Base-by-base conservation (phyloP, 2,329 filamentous ascomycete species). In the Phoma herbarum region DNA sequence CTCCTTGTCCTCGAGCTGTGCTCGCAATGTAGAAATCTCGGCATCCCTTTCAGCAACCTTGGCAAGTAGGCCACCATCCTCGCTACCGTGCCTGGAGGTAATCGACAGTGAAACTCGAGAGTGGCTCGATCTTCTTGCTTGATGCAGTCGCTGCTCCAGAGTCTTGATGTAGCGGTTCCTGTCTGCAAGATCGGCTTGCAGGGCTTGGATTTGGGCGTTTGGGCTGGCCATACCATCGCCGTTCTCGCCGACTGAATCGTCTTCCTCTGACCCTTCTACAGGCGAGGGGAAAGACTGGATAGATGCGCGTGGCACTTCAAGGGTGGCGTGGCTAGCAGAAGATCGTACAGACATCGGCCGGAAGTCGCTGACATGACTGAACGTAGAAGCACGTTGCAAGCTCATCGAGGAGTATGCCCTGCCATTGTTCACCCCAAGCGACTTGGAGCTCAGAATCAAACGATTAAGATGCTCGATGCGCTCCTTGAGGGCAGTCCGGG, bases 111-210 rank as follows among this genome's bases (percentile, higher is more conserved):
- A 96, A 11, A 94, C 88, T 18, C 94, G 88, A 8, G 92, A 94
- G 53, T 96, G 93, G 77, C 93, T 97, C 0, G 93, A 92, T 46
- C 94, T 85, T 39, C 95, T 86, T 35, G 95, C 95, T 73, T 99
- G 95, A 31, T 98, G 82, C 1, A 99, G 82, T 25, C 95, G 87
- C 78, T 96, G 96, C 80, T 99, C 95, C 12, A 99, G 80, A 0
- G 95, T 98, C 26, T 90, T 86, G 67, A 98, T 98, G 76, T 99
- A 99, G 29, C 95, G 90, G 69, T 95, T 98, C 81, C 97, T 97
- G 79, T 99, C 95, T n/a, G 86, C 87, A 45, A 99, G 85, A 75
- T 99, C 95, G n/a, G 93, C 88, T 76, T 97, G 95, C 46, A 99
- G 80, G n/a, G 96, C 91, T 48, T 89, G 87, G 67, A 97, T 93